Conservation (phyloP, 1,284 basidiomycete species). For the Testicularia cyperi region DNA sequence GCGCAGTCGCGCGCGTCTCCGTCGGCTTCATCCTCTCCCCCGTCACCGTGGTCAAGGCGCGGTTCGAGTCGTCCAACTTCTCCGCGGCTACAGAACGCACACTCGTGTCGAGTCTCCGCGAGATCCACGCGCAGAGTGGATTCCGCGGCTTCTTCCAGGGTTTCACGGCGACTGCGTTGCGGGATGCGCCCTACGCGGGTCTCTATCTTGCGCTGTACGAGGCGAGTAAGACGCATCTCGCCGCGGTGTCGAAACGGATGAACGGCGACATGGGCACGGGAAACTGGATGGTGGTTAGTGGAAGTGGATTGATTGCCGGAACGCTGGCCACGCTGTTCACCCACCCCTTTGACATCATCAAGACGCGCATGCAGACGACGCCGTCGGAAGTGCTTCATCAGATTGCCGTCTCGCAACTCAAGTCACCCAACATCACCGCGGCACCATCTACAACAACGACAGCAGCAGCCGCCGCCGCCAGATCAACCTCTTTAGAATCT, state of each 20-base stretch:
- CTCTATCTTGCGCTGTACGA: constrained; percentile 88
- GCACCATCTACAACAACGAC: not conserved
- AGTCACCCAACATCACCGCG: constrained; percentile 1
- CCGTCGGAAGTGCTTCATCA: constrained; percentile 17
- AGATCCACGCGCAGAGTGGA: constrained; percentile 69
- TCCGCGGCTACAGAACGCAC: constrained; percentile 46
- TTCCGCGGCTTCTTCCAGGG: constrained; percentile 83
- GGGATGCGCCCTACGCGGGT: constrained; percentile 95
- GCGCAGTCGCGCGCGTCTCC: constrained; percentile 77
- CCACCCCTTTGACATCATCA: constrained; percentile 59
- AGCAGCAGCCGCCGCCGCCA: not conserved
- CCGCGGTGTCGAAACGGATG: constrained; percentile 5
- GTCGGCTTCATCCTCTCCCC: constrained; percentile 91
- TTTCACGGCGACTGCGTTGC: constrained; percentile 81
- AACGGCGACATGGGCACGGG: constrained; percentile 29
- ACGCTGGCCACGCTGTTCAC: constrained; percentile 55
- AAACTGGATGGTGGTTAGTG: constrained; percentile 45
- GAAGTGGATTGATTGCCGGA: constrained; percentile 46
- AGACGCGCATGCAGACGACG: constrained; percentile 57
- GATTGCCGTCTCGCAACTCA: constrained; percentile 1
- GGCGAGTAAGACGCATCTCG: constrained; percentile 42
- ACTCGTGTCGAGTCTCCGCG: constrained; percentile 38
- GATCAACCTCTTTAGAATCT: too few relatives aligned
- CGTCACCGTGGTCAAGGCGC: constrained; percentile 88
- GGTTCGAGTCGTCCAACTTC: constrained; percentile 61